These are phyloP conservation scores for Yarrowia sp. DNA, from an alignment of 805 yeast species.

Conservation along the genomic window DNA sequence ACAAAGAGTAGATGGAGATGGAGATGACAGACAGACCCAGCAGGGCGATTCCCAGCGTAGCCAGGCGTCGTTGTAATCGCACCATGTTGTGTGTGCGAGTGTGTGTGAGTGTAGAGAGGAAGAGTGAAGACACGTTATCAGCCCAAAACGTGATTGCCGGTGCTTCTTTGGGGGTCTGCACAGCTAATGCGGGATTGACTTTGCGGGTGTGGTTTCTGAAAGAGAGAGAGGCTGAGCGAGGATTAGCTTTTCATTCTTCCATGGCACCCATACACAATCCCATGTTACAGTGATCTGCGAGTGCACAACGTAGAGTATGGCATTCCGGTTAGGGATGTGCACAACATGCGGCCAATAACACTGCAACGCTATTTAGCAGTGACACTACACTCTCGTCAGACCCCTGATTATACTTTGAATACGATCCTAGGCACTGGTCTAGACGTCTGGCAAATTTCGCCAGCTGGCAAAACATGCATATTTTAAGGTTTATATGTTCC, in stretches of 20 bases:
- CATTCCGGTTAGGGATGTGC: too few species aligned
- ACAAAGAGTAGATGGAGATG: constrained; percentile 10
- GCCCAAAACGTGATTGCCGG: constrained; percentile 1
- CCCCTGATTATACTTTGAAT: not conserved
- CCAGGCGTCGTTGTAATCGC: constrained; percentile 9
- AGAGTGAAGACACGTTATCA: constrained; percentile 4
- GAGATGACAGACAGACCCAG: not conserved
- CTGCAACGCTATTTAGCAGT: too few species aligned
- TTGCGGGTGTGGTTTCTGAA: not conserved
- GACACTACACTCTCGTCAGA: too few species aligned
- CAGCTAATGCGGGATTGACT: not conserved
- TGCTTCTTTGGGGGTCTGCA: not conserved
- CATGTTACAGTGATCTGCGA: too few species aligned
- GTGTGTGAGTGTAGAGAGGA: not conserved
- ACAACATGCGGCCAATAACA: too few species aligned
- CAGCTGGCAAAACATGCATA: not conserved
- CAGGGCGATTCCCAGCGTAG: constrained; percentile 8
- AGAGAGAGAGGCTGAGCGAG: not conserved
- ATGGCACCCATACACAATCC: too few species aligned
- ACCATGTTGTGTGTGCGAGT: not conserved
- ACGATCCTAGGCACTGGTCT: not conserved
- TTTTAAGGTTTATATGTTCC: not conserved
- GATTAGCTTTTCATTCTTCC: not conserved
- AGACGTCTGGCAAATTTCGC: too few species aligned
- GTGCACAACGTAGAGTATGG: too few species aligned